phyloP scores from a whole-genome alignment of 345 rosid genomes.

The Bruguiera parviflora region DNA sequence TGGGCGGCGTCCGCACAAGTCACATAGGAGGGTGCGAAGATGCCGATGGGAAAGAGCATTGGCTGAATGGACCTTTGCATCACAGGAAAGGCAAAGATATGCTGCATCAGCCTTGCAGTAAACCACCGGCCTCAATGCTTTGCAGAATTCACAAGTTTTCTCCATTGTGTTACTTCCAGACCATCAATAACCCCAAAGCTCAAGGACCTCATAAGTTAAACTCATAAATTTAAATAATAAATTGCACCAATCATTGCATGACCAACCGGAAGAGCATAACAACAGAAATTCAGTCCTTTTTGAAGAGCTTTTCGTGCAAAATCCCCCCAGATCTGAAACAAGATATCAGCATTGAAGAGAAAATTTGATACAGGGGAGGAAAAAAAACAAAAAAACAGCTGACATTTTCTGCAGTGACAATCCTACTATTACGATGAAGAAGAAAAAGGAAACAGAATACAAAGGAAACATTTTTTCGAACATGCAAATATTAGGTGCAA shows the following conservation, averaged over 20 bases:
- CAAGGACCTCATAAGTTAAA: constrained; percentile 2
- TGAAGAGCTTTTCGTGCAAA: neutral
- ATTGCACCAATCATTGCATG: constrained; percentile 1
- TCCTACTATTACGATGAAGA: too few species aligned
- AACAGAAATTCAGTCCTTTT: neutral
- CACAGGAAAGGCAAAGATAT: constrained; percentile 76
- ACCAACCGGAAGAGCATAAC: too few species aligned
- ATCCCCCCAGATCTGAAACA: neutral
- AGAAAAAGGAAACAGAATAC: too few species aligned
- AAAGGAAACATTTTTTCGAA: too few species aligned
- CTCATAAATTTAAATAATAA: neutral
- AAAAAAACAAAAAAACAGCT: neutral
- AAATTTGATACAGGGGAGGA: too few species aligned
- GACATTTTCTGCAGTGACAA: neutral
- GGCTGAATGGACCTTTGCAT: constrained; percentile 85
- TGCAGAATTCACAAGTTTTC: constrained; percentile 70
- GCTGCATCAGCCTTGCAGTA: constrained; percentile 88
- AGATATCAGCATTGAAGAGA: constrained; percentile 8
- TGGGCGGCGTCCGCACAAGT: constrained; percentile 47
- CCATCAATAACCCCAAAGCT: constrained; percentile 5
- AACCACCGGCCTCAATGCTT: constrained; percentile 57
- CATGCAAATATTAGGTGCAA: too few species aligned
- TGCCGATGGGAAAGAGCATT: constrained; percentile 75
- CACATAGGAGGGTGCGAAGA: constrained; percentile 69
- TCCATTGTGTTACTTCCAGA: constrained; percentile 41